These are phyloP conservation scores for Erodium moschatum DNA, from an alignment of 441 rosid genomes.

Conservation along the genomic window DNA sequence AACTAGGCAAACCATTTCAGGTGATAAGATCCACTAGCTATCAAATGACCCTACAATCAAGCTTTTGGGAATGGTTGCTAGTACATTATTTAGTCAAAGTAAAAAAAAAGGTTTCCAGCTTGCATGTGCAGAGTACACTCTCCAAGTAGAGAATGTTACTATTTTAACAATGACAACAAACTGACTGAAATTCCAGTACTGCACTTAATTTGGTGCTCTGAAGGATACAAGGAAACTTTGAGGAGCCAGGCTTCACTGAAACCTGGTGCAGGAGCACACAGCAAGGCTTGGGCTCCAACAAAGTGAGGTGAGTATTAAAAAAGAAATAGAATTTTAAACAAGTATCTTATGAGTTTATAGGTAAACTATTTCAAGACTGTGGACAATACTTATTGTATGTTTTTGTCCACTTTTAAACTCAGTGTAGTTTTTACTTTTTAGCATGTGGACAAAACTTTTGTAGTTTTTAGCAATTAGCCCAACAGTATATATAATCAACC, in stretches of 20 bases:
- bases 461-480: too few species aligned
- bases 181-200: neutral
- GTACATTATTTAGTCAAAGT: neutral
- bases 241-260: neutral
- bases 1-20: neutral
- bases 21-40: neutral
- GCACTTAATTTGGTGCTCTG: neutral
- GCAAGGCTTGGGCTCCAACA: neutral
- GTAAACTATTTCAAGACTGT: neutral
- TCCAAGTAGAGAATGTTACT: neutral
- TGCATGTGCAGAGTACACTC: slow-evolving; percentile 1
- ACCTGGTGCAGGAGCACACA: slow-evolving; percentile 1
- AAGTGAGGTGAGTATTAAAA: neutral
- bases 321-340: neutral
- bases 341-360: neutral
- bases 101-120: neutral
- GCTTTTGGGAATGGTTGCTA: neutral
- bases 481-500: neutral
- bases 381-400: too few species aligned
- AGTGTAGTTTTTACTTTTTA: too few species aligned
- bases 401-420: too few species aligned
- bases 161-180: neutral
- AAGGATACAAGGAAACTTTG: neutral
- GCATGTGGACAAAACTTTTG: too few species aligned
- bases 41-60: neutral